Evolutionary conservation across 2,329 filamentous ascomycete species (phyloP), one percentile per base, ranked within the genome.

Genomic region (Leptographium radiaticola): DNA sequence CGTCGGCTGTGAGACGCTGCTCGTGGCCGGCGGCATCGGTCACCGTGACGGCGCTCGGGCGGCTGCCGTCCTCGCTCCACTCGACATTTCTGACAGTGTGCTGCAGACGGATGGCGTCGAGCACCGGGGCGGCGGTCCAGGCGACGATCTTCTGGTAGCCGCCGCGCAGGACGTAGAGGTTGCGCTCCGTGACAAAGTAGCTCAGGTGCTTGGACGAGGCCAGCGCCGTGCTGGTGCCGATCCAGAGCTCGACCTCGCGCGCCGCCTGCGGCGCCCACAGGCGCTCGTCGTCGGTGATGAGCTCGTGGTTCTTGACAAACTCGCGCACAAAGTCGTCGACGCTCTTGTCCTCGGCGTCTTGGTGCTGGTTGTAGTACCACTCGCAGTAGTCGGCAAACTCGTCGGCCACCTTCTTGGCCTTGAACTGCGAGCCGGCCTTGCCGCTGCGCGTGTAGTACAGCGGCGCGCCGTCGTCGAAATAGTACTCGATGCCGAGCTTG

Each of bases 311-410:
- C 13, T 51, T n/a, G 4, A 45, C 49, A 44, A 51, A 51, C 31
- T 44, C 49, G 16, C 18, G 39, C 9, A 51, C 33, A 45, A 51
- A 51, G 5, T 44, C 42, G 40, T 44, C 39, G 30, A 51, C 49
- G 49, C 49, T 51, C 25, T 42, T 16, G 49, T 51, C 49, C 5
- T 12, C 16, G 42, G 49, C 49, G 40, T 44, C 39, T 6, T 25
- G 9, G 30, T 51, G 11, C 39, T 51, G 44, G 6, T 44, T 9
- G 33, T 51, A 51, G 42, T 44, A 44, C 38, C 39, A 51, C 25
- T 44, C 49, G 13, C 49, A 51, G 40, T 51, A 51, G 49, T 51
- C 49, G 49, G 42, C 49, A 42, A 51, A 51, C 40, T 51, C 49
- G 39, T 51, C 49, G 40, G 49, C 49, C 16, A 51, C 49, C 40